phyloP scores from a whole-genome alignment of 2,329 filamentous ascomycete species.

The Davidsoniella australis region DNA sequence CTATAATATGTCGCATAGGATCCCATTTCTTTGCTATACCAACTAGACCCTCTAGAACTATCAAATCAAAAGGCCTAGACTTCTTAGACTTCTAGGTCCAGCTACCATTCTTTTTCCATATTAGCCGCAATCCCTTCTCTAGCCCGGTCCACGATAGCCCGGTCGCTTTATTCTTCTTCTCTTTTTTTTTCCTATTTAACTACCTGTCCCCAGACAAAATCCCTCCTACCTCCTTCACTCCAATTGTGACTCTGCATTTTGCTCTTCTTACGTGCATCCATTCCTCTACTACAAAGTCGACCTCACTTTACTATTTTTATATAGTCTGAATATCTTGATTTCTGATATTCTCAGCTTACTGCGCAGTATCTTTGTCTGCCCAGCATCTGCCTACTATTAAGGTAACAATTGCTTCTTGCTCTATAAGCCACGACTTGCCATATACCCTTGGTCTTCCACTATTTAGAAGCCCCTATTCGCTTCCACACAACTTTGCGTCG shows the following conservation, averaged over 20 bases:
- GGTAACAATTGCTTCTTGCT: background rate
- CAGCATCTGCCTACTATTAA: no score
- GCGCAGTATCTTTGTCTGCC: no score
- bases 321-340: no score
- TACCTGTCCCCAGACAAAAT: no score
- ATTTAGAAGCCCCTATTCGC: background rate
- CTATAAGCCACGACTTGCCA: background rate
- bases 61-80: no score
- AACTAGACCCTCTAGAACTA: no score
- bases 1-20: no score
- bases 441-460: no score
- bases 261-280: background rate
- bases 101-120: background rate
- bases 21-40: no score
- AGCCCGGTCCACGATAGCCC: no score
- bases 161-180: background rate
- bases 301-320: no score
- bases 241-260: background rate
- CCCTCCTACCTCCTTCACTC: background rate
- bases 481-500: background rate
- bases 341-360: no score
- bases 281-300: background rate
- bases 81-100: background rate
- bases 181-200: background rate
- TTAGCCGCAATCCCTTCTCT: background rate